Base-by-base conservation (phyloP, 352 stramenopile species). In the Pythium sp. region DNA sequence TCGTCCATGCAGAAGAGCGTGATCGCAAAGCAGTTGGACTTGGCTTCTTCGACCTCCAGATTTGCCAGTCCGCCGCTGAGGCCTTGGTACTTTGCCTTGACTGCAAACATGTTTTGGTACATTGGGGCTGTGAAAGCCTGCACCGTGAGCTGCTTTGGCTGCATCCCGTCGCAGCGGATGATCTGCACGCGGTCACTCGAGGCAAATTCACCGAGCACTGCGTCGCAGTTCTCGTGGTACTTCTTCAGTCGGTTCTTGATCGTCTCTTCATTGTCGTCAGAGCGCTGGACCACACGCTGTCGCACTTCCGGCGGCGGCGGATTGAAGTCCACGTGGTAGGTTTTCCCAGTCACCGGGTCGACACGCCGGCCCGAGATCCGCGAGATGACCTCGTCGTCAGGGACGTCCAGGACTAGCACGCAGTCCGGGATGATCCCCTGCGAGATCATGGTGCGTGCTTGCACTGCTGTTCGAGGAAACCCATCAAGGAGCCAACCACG, bases 311-410 rank as follows among this genome's bases (percentile, higher is more conserved):
- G 53, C 0, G 82, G 79, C 8, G 97, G 97, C 22, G 95, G 94
- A 65, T 97, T 97, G 77, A 97, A 99, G 69, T 97, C 95, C 14
- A 98, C 77, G 73, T 99, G 97, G 80, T 99, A 99, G 3, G 90
- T 98, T 67, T 94, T 93, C 61, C 95, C 94, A 5, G 83, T 98
- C 5, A 77, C 76, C 22, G 92, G 92, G 73, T 99, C 95, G 36
- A 99, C 97, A 58, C 96, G 97, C 18, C 97, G 87, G 62, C 97
- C 96, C 14, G 93, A 98, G 76, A 99, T 99, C 38, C 97, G 92
- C 68, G 96, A 87, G 65, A 98, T 86, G 2, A 99, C 87, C 58
- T 98, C 90, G 6, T 93, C 82, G 71, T 99, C 96, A 0, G 95
- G 94, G 5, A 99, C 94, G 61, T 98, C 76, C 22, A 99, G 86